These are phyloP conservation scores for Citrus sinensis DNA, from an alignment of 345 rosid species.

Conservation along the genomic window DNA sequence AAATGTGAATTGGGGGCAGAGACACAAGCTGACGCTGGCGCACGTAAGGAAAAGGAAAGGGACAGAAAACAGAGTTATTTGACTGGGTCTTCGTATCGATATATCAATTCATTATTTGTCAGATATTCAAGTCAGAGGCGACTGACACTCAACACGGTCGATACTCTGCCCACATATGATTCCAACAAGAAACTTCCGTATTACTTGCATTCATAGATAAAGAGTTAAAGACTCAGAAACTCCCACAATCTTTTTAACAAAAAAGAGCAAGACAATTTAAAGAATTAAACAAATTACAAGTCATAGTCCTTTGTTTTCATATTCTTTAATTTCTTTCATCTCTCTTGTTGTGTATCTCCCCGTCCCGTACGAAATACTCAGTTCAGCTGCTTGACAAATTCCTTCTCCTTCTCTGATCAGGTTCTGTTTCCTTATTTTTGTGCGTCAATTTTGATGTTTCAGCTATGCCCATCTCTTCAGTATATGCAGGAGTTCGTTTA, in stretches of 20 bases:
- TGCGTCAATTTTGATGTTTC: not conserved
- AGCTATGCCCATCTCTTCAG: not conserved
- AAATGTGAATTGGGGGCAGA: too few relatives aligned
- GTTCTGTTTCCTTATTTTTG: conserved; percentile 12
- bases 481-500: not conserved
- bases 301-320: not conserved
- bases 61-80: not conserved
- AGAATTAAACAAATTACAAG: not conserved
- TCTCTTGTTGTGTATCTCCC: conserved; percentile 11
- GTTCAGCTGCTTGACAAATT: not conserved
- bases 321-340: not conserved
- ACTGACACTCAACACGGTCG: conserved; percentile 19
- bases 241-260: not conserved
- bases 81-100: not conserved
- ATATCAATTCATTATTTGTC: not conserved
- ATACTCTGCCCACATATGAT: conserved; percentile 16
- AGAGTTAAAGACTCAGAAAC: not conserved
- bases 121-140: conserved; percentile 11
- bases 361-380: conserved; percentile 4
- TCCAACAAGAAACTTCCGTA: conserved; percentile 24
- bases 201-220: not conserved
- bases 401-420: conserved; percentile 7
- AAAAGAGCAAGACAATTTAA: conserved; percentile 1
- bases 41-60: too few relatives aligned
- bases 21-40: too few relatives aligned